Evolutionary conservation across 495 filamentous ascomycete genomes (phyloP).

Genomic region (Aspergillus mulundensis): DNA sequence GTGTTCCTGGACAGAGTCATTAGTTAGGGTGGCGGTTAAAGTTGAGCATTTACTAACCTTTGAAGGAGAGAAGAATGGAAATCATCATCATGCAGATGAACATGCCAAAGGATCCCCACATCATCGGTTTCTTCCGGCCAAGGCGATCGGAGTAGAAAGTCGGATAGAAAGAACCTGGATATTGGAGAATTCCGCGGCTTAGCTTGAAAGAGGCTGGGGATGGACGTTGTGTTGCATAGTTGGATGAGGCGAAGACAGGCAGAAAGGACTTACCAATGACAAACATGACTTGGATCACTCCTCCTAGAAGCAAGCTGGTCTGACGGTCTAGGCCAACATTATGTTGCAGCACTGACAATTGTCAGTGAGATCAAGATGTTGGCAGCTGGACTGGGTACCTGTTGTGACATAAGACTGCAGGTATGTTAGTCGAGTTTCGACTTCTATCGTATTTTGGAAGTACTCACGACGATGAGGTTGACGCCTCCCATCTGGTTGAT

Average conservation of each 20-base stretch:
- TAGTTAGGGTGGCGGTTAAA: neutral
- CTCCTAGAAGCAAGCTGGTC: constrained; percentile 44
- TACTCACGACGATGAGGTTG: constrained; percentile 46
- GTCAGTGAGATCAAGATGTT: constrained; percentile 2
- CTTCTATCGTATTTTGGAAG: neutral
- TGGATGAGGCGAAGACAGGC: neutral
- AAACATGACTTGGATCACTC: constrained; percentile 42
- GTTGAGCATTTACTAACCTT: constrained; percentile 20
- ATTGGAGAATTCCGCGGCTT: neutral
- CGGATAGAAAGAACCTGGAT: constrained; percentile 30
- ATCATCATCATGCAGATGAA: constrained; percentile 52
- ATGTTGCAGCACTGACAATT: constrained; percentile 34
- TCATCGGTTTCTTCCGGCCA: constrained; percentile 58
- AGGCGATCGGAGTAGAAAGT: constrained; percentile 43
- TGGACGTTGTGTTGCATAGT: neutral
- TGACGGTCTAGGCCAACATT: constrained; percentile 47
- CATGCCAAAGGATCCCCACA: constrained; percentile 50
- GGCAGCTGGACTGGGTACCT: constrained; percentile 9
- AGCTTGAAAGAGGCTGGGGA: neutral
- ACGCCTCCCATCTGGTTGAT: constrained; percentile 39
- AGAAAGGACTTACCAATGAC: constrained; percentile 24
- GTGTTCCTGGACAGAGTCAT: constrained; percentile 12
- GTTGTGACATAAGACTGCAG: constrained; percentile 45
- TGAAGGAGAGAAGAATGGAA: constrained; percentile 44
- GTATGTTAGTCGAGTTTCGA: neutral